These are phyloP conservation scores for Crepidotus sp. DNA, from an alignment of 1,284 basidiomycete species.

Conservation along the genomic window DNA sequence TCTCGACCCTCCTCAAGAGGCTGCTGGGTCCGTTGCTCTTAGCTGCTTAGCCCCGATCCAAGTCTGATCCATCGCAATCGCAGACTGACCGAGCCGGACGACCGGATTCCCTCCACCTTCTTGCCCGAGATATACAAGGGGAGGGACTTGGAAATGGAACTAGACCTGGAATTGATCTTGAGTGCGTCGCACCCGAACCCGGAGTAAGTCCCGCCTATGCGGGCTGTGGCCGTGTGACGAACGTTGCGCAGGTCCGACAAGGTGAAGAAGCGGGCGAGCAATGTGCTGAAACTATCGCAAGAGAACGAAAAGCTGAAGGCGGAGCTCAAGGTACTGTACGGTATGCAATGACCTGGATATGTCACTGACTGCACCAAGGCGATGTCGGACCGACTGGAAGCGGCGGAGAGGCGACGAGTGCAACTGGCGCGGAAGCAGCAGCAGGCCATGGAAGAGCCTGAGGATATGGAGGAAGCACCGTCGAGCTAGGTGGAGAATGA, in stretches of 20 bases:
- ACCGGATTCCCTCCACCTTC: constrained; percentile 24
- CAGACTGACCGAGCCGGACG: constrained; percentile 7
- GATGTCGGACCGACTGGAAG: constrained; percentile 66
- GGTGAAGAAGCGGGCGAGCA: constrained; percentile 67
- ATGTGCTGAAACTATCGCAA: constrained; percentile 62
- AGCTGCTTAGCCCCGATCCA: constrained; percentile 1
- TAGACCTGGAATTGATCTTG: constrained; percentile 39
- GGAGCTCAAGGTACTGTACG: constrained; percentile 34
- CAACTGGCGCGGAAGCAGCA: constrained; percentile 43
- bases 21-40: constrained; percentile 10
- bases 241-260: constrained; percentile 39
- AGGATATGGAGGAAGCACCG: no score
- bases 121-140: constrained; percentile 45
- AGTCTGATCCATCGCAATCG: constrained; percentile 15
- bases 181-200: constrained; percentile 20
- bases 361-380: constrained; percentile 30
- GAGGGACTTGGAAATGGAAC: constrained; percentile 43
- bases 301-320: constrained; percentile 72
- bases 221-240: not conserved
- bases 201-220: constrained; percentile 27
- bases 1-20: constrained; percentile 5
- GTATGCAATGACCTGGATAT: not conserved
- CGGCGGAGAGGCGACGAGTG: constrained; percentile 55
- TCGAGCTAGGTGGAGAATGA: constrained; percentile 14
- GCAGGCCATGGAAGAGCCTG: constrained; percentile 28